These are phyloP conservation scores for Tetrahymena borealis DNA, from an alignment of 73 alveolate genomes.

Conservation along the genomic window DNA sequence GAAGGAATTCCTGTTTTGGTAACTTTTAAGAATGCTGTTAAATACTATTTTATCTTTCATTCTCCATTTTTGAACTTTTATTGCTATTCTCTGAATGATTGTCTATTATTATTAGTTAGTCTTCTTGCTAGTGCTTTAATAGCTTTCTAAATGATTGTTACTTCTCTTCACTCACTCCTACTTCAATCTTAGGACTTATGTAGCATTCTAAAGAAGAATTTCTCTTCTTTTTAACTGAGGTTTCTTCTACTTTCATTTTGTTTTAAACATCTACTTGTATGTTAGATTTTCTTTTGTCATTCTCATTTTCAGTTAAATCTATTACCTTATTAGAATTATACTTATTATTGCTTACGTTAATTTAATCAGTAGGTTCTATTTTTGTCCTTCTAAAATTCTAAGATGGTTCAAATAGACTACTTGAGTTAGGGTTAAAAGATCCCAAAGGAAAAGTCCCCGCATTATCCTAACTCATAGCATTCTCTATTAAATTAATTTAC, in stretches of 20 bases:
- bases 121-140: neutral
- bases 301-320: neutral
- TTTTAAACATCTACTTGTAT: neutral
- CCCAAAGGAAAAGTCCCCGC: neutral
- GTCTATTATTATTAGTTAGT: neutral
- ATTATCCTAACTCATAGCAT: neutral
- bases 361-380: neutral
- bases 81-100: too few species aligned
- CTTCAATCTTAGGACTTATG: neutral
- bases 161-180: neutral
- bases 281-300: neutral
- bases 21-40: neutral
- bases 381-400: neutral
- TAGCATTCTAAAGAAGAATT: neutral
- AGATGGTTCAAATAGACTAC: neutral
- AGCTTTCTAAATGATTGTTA: neutral
- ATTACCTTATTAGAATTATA: neutral
- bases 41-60: neutral
- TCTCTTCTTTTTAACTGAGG: neutral
- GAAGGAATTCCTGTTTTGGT: neutral
- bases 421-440: neutral
- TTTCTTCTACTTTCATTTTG: neutral
- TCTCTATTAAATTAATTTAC: too few species aligned
- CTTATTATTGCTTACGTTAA: neutral
- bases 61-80: too few species aligned